A percentile compares a stretch with the other conserved stretches of the same genome.
Conservation (phyloP, 257 asterid genomes). For the Nicotiana obtusifolia region DNA sequence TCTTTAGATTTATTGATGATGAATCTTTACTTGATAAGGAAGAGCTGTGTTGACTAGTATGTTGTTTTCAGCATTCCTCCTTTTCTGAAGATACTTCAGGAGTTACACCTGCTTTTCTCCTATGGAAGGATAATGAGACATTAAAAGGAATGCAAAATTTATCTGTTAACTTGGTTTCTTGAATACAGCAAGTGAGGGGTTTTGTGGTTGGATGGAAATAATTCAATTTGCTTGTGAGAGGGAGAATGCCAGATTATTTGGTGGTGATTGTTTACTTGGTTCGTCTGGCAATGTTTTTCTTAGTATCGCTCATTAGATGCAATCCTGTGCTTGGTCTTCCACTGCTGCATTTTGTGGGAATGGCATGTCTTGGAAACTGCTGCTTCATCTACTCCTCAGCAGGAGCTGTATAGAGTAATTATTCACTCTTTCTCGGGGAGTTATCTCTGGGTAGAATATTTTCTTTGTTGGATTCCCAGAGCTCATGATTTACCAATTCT, state of each 20-base stretch:
- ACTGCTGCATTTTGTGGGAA: background rate
- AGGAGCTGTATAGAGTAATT: background rate
- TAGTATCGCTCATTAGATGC: constrained; percentile 1
- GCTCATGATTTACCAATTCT: constrained; percentile 40
- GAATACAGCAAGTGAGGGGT: constrained; percentile 10
- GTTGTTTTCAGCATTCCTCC: background rate
- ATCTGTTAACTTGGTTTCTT: constrained; percentile 16
- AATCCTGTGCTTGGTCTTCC: background rate
- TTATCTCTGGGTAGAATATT: constrained; percentile 24
- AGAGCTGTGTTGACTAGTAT: background rate
- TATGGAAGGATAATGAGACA: background rate
- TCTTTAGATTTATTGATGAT: background rate
- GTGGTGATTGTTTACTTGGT: constrained; percentile 17
- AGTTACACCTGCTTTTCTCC: background rate
- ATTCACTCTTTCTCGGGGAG: background rate
- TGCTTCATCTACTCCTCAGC: constrained; percentile 17
- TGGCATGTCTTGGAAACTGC: background rate
- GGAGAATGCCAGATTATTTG: constrained; percentile 15
- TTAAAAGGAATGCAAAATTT: background rate
- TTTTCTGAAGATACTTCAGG: background rate
- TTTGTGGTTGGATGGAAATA: constrained; percentile 6
- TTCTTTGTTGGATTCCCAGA: constrained; percentile 42
- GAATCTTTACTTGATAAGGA: background rate
- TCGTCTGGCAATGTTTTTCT: background rate
- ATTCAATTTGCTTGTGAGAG: constrained; percentile 3